phyloP scores from a whole-genome alignment of 2,329 filamentous ascomycete species.

The Hymenoscyphus linearis region DNA sequence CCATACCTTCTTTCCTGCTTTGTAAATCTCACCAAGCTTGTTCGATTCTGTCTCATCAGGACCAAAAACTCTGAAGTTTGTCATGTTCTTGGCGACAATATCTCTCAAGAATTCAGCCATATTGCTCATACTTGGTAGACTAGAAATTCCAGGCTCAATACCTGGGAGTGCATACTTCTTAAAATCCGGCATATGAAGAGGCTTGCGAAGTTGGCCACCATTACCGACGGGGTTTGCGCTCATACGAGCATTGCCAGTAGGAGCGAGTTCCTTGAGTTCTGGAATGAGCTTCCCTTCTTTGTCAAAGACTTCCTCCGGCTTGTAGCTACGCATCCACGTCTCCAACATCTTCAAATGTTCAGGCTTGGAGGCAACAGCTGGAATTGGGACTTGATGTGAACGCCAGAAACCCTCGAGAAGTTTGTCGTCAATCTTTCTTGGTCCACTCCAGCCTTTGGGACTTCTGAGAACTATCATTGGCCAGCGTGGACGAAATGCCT shows the following conservation, averaged over 20 bases:
- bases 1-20: conserved; percentile 75
- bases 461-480: conserved; percentile 74
- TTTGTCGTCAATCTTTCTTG: conserved; percentile 64
- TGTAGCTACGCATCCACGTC: conserved; percentile 72
- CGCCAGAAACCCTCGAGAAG: conserved; percentile 74
- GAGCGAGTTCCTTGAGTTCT: conserved; percentile 60
- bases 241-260: conserved; percentile 63
- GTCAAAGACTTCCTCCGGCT: conserved; percentile 66
- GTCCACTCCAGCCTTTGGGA: conserved; percentile 76
- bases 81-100: conserved; percentile 57
- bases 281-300: conserved; percentile 56
- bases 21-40: conserved; percentile 67
- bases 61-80: conserved; percentile 70
- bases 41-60: conserved; percentile 80
- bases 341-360: conserved; percentile 64
- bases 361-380: conserved; percentile 61
- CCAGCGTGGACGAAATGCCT: conserved; percentile 67
- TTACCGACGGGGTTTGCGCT: conserved; percentile 73
- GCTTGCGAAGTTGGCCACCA: conserved; percentile 61
- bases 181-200: conserved; percentile 66
- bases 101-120: conserved; percentile 64
- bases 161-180: conserved; percentile 59
- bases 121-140: conserved; percentile 61
- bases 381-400: conserved; percentile 71
- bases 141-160: conserved; percentile 52